Evolutionary conservation across 306 rosid genomes (phyloP).

Genomic region (Phaseolus lunatus): DNA sequence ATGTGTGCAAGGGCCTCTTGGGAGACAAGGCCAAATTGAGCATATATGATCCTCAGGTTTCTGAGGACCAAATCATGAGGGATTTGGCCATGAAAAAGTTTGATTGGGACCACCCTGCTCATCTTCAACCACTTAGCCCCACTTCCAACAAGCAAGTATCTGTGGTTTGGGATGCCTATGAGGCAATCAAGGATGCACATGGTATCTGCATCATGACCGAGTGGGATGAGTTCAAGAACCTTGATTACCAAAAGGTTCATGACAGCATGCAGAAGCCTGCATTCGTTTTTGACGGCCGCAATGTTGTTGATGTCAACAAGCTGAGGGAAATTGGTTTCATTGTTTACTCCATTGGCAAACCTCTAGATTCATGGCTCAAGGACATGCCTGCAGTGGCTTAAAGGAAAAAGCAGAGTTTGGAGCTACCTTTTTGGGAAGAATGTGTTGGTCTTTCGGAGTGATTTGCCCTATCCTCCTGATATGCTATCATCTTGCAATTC

Average conservation of each 20-base stretch:
- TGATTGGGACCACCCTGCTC: constrained; percentile 89
- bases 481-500: constrained; percentile 35
- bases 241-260: constrained; percentile 70
- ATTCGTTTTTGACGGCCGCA: constrained; percentile 82
- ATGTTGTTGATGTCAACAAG: constrained; percentile 64
- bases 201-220: constrained; percentile 78
- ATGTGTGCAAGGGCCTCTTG: constrained; percentile 81
- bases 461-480: constrained; percentile 34
- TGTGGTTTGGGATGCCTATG: constrained; percentile 73
- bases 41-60: constrained; percentile 86
- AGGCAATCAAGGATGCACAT: constrained; percentile 80
- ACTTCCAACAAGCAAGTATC: constrained; percentile 64
- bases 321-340: constrained; percentile 84
- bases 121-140: constrained; percentile 81
- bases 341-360: constrained; percentile 85
- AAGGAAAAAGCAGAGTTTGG: constrained; percentile 39
- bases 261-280: constrained; percentile 89
- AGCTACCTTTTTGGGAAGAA: constrained; percentile 27
- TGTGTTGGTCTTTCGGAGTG: constrained; percentile 41
- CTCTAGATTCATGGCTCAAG: constrained; percentile 86
- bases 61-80: constrained; percentile 71
- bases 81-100: constrained; percentile 86
- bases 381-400: constrained; percentile 91
- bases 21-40: constrained; percentile 83
- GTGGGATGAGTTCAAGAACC: constrained; percentile 84